Conservation (phyloP, 495 filamentous ascomycete genomes). For the Collariella sp. region DNA sequence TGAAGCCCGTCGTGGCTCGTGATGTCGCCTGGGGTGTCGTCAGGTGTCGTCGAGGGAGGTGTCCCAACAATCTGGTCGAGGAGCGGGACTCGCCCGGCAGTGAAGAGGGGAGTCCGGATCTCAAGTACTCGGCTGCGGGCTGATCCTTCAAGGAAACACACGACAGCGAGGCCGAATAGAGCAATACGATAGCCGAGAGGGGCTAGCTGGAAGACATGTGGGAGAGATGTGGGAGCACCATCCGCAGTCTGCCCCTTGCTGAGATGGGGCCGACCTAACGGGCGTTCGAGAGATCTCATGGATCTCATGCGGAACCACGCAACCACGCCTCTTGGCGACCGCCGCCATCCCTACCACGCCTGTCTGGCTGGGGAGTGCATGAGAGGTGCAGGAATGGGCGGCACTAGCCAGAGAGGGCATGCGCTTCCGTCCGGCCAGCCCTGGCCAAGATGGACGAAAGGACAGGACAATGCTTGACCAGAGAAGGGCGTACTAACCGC, state of each 20-base stretch:
- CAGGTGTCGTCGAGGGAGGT: not conserved
- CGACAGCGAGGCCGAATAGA: not conserved
- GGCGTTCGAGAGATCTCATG: not conserved
- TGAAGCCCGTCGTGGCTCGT: not conserved
- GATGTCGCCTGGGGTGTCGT: not conserved
- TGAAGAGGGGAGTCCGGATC: slow-evolving; percentile 2
- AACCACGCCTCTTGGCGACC: not conserved
- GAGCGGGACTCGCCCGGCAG: not conserved
- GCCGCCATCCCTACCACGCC: not conserved
- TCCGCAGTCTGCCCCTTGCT: not conserved
- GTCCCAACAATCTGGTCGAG: not conserved
- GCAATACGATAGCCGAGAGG: slow-evolving; percentile 1
- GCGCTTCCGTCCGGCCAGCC: not conserved
- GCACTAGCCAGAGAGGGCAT: slow-evolving; percentile 2
- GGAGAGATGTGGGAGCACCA: not conserved
- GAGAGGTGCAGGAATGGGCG: not conserved
- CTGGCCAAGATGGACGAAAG: not conserved
- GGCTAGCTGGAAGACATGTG: not conserved
- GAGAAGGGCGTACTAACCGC: not conserved
- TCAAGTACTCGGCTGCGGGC: slow-evolving; percentile 6
- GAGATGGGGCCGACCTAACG: not conserved
- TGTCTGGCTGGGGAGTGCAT: not conserved
- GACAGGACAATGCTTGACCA: not conserved
- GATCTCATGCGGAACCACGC: not conserved
- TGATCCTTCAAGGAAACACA: not conserved